Conservation (phyloP, 352 stramenopile genomes). For the Pythium periplocum region DNA sequence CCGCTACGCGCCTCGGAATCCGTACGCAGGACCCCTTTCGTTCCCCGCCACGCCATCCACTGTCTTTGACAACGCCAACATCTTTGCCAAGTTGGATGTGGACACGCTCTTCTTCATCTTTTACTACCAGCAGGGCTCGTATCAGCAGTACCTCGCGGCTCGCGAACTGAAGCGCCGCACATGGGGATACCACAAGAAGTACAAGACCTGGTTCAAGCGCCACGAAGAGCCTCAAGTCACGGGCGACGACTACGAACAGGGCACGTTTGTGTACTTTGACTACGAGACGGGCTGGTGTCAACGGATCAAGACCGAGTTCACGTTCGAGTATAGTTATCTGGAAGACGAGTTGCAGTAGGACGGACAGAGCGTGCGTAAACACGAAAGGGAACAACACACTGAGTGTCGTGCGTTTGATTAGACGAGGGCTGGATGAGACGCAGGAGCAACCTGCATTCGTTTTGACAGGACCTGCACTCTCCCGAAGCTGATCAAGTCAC, state of each 20-base stretch:
- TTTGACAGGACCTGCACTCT: no score
- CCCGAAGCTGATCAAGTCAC: no score
- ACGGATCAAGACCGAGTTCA: slow-evolving; percentile 99
- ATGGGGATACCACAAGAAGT: slow-evolving; percentile 99
- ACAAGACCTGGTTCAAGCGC: slow-evolving; percentile 99
- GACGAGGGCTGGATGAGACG: no score
- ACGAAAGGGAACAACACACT: no score
- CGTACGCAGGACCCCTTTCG: slow-evolving; percentile 89
- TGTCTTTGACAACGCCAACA: slow-evolving; percentile 90
- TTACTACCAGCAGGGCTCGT: slow-evolving; percentile 99
- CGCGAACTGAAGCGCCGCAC: slow-evolving; percentile 97
- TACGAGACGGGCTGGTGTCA: slow-evolving; percentile 99
- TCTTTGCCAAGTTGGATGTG: slow-evolving; percentile 98
- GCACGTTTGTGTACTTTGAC: slow-evolving; percentile 99
- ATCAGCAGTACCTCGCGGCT: slow-evolving; percentile 98
- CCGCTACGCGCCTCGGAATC: slow-evolving; percentile 93
- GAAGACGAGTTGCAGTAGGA: slow-evolving; percentile 84
- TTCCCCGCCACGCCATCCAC: slow-evolving; percentile 88
- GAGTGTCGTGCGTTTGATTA: no score
- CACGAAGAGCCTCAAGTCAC: slow-evolving; percentile 95
- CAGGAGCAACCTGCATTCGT: no score
- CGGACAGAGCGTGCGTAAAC: no score
- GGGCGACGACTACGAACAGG: slow-evolving; percentile 98
- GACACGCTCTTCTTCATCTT: slow-evolving; percentile 99
- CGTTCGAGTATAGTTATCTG: slow-evolving; percentile 98